phyloP scores from a whole-genome alignment of 306 rosid genomes.

The Casuarina cunninghamiana region DNA sequence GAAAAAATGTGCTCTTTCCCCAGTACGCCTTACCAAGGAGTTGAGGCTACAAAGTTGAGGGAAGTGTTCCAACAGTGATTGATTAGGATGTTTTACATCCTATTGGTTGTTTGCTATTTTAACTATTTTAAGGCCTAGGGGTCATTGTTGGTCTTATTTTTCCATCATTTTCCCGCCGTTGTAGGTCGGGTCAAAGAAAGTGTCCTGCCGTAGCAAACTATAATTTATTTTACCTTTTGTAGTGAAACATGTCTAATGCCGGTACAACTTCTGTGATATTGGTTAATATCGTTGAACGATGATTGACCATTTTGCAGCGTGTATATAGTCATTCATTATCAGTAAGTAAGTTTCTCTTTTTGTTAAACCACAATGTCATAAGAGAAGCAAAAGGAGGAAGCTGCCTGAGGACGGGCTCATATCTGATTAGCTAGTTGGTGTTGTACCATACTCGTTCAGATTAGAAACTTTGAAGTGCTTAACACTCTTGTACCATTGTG shows the following conservation, averaged over 20 bases:
- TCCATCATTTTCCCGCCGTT: not conserved
- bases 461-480: not conserved
- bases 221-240: not conserved
- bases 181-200: not conserved
- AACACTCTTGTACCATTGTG: not conserved
- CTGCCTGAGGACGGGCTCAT: too few relatives aligned
- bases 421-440: too few relatives aligned
- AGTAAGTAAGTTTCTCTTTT: not conserved
- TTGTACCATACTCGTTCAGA: not conserved
- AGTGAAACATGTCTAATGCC: not conserved
- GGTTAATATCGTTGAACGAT: not conserved
- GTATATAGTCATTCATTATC: not conserved
- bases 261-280: not conserved
- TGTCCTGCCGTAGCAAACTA: not conserved
- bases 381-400: too few relatives aligned
- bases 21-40: too few relatives aligned
- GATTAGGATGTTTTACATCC: not conserved
- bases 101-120: not conserved
- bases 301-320: not conserved
- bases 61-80: not conserved
- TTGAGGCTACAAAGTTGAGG: not conserved
- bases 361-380: not conserved
- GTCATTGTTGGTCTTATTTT: not conserved
- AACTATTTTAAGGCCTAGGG: not conserved
- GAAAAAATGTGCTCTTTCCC: not conserved